Evolutionary conservation across 176 grass and related monocot genomes (phyloP).

Genomic region (Musa beccarii): DNA sequence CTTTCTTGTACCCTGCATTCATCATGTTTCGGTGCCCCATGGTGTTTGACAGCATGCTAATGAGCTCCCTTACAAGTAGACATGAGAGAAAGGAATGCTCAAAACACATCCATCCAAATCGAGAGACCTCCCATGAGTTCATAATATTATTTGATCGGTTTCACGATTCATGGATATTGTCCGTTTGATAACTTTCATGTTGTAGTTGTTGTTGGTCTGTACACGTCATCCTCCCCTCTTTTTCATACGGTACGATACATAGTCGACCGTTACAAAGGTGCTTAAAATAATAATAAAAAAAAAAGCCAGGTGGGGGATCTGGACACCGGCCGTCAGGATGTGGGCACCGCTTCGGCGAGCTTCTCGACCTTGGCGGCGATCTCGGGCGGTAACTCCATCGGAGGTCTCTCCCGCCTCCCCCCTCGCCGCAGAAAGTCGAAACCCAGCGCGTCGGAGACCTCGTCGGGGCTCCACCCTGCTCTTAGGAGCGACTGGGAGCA

Average conservation of each 20-base stretch:
- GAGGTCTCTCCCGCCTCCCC: not conserved
- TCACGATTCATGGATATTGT: no score
- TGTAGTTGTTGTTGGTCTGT: not conserved
- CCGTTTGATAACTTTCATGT: no score
- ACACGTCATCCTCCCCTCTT: not conserved
- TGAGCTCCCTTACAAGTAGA: no score
- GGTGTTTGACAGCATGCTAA: no score
- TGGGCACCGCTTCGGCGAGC: conserved; percentile 47
- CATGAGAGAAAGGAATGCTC: no score
- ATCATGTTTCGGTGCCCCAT: no score
- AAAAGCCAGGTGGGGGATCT: not conserved
- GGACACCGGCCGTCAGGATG: conserved; percentile 21
- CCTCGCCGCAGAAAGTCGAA: conserved; percentile 32
- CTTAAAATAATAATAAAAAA: not conserved
- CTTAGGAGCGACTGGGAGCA: conserved; percentile 77
- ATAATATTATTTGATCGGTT: no score
- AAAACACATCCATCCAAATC: no score
- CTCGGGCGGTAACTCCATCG: conserved; percentile 50
- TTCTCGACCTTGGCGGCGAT: conserved; percentile 69
- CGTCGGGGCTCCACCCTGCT: conserved; percentile 86
- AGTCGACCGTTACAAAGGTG: not conserved
- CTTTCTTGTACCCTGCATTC: no score
- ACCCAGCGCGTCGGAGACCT: conserved; percentile 75
- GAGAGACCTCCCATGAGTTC: no score
- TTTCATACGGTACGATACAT: not conserved